These are phyloP conservation scores for Leccinum fibrillosum DNA, from an alignment of 768 basidiomycete species.

Conservation along the genomic window DNA sequence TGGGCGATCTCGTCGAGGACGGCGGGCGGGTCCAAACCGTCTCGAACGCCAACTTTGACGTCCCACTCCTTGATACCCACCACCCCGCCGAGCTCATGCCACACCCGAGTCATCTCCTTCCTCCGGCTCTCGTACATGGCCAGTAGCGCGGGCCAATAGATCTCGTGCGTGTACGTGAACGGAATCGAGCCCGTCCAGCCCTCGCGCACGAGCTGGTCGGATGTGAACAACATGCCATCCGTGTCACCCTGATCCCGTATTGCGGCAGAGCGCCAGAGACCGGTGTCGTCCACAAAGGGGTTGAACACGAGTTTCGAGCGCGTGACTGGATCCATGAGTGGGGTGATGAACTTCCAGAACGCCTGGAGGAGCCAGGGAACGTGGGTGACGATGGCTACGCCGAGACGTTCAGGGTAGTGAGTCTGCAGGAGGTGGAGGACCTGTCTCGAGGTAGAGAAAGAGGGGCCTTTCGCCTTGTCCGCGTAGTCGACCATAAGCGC, in stretches of 20 bases:
- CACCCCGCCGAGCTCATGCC: constrained; percentile 64
- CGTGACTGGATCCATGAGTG: constrained; percentile 83
- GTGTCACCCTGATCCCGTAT: constrained; percentile 16
- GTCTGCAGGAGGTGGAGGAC: constrained; percentile 68
- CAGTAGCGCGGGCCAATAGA: constrained; percentile 71
- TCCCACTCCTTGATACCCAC: constrained; percentile 81
- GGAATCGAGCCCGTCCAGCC: constrained; percentile 66
- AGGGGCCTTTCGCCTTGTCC: constrained; percentile 61
- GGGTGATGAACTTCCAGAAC: constrained; percentile 75
- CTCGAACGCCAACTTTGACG: constrained; percentile 46
- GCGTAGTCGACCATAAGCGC: constrained; percentile 76
- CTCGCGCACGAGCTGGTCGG: constrained; percentile 66
- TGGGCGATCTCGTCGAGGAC: constrained; percentile 1
- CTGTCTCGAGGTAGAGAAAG: constrained; percentile 35
- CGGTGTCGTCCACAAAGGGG: constrained; percentile 36
- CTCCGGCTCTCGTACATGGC: constrained; percentile 50
- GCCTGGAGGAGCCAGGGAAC: constrained; percentile 75
- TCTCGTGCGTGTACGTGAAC: constrained; percentile 71
- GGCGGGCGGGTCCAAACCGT: constrained; percentile 3
- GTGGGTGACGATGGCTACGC: constrained; percentile 68
- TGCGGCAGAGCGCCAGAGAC: constrained; percentile 27
- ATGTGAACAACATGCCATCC: constrained; percentile 47
- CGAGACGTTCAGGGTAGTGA: constrained; percentile 87
- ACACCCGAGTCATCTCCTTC: constrained; percentile 50
- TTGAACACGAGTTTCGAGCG: constrained; percentile 75